These are phyloP conservation scores for Saccharomyces hybrid DNA, from an alignment of 1,139 yeast species.

Conservation along the genomic window DNA sequence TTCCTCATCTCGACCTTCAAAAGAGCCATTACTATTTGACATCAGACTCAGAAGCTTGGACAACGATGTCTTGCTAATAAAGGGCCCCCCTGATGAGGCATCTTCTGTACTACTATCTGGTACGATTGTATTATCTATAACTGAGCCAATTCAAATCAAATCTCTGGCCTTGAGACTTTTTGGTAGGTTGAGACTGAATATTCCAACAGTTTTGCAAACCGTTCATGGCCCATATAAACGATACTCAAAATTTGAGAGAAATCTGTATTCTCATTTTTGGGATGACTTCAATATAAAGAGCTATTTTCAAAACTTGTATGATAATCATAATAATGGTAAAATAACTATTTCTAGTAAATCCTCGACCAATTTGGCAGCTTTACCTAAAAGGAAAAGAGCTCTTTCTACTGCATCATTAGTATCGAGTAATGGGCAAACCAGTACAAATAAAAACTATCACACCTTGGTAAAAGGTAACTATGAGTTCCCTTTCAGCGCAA, in stretches of 20 bases:
- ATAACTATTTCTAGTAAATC: slow-evolving; percentile 19
- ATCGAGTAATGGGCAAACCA: slow-evolving; percentile 12
- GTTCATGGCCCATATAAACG: slow-evolving; percentile 42
- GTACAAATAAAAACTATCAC: slow-evolving; percentile 29
- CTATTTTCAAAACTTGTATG: slow-evolving; percentile 28
- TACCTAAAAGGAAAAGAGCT: slow-evolving; percentile 4
- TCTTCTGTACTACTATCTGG: slow-evolving; percentile 72
- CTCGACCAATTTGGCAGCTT: slow-evolving; percentile 19
- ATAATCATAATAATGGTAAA: slow-evolving; percentile 18
- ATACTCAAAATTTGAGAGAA: slow-evolving; percentile 53
- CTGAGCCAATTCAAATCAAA: slow-evolving; percentile 67
- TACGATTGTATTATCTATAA: slow-evolving; percentile 63
- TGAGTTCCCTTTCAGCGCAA: slow-evolving; percentile 81
- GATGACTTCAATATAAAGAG: slow-evolving; percentile 49
- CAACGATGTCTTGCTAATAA: slow-evolving; percentile 71
- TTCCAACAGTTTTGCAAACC: slow-evolving; percentile 46
- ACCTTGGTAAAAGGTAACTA: slow-evolving; percentile 68
- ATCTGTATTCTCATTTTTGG: slow-evolving; percentile 72
- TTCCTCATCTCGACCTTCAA: slow-evolving; percentile 10
- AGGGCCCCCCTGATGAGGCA: slow-evolving; percentile 74
- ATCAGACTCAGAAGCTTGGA: slow-evolving; percentile 47
- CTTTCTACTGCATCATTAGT: slow-evolving; percentile 4
- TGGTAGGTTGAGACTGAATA: slow-evolving; percentile 54
- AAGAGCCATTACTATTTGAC: slow-evolving; percentile 26
- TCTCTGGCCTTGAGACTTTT: slow-evolving; percentile 54